Evolutionary conservation across 1,284 basidiomycete genomes (phyloP).

Genomic region (Leccinum huronense): DNA sequence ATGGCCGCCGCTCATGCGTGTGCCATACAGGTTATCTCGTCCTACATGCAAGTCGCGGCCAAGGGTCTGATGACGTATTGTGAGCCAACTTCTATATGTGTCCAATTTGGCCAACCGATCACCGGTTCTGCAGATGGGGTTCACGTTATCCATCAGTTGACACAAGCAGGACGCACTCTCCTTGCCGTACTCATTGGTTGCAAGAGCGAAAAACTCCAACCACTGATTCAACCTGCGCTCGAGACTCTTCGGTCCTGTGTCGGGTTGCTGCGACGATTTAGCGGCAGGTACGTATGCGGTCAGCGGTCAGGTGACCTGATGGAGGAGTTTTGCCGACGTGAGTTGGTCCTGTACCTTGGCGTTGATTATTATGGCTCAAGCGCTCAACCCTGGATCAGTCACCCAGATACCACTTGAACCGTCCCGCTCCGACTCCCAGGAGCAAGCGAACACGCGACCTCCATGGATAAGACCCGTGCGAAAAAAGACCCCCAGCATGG

Average conservation of each 20-base stretch:
- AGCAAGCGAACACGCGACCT: slow-evolving; percentile 56
- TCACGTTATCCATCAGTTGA: slow-evolving; percentile 90
- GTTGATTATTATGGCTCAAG: slow-evolving; percentile 16
- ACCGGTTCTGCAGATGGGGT: slow-evolving; percentile 65
- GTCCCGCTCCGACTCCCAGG: slow-evolving; percentile 49
- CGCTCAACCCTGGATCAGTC: slow-evolving; percentile 45
- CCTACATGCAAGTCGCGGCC: slow-evolving; percentile 79
- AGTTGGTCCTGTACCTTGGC: slow-evolving; percentile 36
- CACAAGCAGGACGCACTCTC: slow-evolving; percentile 87
- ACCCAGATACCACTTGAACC: slow-evolving; percentile 84
- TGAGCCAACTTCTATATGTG: slow-evolving; percentile 42
- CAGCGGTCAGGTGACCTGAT: slow-evolving; percentile 85
- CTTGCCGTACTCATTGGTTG: slow-evolving; percentile 82
- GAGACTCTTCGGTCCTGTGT: slow-evolving; percentile 85
- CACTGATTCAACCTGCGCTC: slow-evolving; percentile 74
- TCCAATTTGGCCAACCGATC: slow-evolving; percentile 15
- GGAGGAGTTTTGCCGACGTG: slow-evolving; percentile 89
- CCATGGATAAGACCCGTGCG: slow-evolving; percentile 87
- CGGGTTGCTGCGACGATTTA: slow-evolving; percentile 74
- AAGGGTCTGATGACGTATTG: slow-evolving; percentile 93
- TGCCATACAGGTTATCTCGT: slow-evolving; percentile 77
- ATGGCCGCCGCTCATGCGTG: slow-evolving; percentile 67
- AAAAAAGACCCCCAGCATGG: slow-evolving; percentile 59
- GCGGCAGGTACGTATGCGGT: slow-evolving; percentile 81
- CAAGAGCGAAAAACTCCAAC: slow-evolving; percentile 64